Conservation (phyloP, 495 filamentous ascomycete genomes). For the Rostrohypoxylon terebratum region DNA sequence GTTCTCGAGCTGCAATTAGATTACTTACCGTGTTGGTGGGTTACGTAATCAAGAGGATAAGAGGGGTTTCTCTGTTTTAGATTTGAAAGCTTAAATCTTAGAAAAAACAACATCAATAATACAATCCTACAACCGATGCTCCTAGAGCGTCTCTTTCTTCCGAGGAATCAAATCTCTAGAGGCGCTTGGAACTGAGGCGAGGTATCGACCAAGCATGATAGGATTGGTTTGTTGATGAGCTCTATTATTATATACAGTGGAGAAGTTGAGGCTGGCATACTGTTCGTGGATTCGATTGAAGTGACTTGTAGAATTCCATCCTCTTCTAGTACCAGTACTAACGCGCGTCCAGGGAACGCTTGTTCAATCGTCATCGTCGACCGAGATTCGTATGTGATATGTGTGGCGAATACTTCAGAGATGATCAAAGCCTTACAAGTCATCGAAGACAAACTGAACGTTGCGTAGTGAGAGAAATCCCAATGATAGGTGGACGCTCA, state of each 20-base stretch:
- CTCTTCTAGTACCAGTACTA: background rate
- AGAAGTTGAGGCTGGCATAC: background rate
- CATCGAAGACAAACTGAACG: background rate
- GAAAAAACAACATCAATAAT: no score
- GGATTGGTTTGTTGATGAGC: background rate
- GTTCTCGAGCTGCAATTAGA: background rate
- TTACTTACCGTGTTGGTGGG: no score
- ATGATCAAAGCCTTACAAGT: background rate
- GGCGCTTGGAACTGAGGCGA: background rate
- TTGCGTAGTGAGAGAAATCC: background rate
- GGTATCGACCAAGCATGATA: slow-evolving; percentile 1
- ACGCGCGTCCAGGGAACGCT: background rate
- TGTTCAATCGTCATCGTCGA: background rate
- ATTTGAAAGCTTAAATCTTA: no score
- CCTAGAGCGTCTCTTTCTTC: background rate
- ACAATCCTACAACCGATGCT: no score
- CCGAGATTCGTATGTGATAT: background rate
- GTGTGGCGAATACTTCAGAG: background rate
- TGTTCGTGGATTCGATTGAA: slow-evolving; percentile 1
- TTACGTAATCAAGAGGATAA: no score
- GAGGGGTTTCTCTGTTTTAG: no score
- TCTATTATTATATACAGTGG: background rate
- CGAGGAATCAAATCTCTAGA: background rate
- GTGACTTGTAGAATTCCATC: background rate
- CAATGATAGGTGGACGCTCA: background rate